Evolutionary conservation across 148 eudicot genomes (phyloP).

Genomic region (Amaranthus cruentus): DNA sequence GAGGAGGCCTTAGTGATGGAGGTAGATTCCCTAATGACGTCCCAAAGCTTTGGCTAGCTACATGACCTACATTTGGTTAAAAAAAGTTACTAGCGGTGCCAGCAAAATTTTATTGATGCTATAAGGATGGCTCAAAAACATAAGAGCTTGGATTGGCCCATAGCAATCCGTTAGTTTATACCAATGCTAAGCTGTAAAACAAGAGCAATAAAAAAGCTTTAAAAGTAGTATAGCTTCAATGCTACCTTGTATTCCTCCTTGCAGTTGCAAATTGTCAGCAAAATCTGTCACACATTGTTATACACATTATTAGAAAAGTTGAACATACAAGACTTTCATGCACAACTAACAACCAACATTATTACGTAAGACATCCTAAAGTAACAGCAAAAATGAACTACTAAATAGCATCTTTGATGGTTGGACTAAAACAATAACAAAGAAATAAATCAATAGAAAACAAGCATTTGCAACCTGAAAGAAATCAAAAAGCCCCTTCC

Average conservation of each 20-base stretch:
- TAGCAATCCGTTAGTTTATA: constrained; percentile 1
- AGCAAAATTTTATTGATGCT: constrained; percentile 6
- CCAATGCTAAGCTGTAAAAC: not conserved
- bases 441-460: not conserved
- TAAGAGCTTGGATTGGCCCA: not conserved
- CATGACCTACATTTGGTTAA: constrained; percentile 37
- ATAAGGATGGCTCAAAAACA: constrained; percentile 5
- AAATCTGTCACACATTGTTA: constrained; percentile 13
- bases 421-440: not conserved
- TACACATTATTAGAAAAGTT: not conserved
- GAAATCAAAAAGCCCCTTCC: not conserved
- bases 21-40: constrained; percentile 68
- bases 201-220: not conserved
- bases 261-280: constrained; percentile 24
- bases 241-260: constrained; percentile 38
- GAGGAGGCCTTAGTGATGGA: constrained; percentile 86
- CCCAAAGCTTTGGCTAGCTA: constrained; percentile 48
- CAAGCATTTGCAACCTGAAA: not conserved
- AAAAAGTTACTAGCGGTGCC: not conserved
- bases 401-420: too few species aligned
- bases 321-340: not conserved
- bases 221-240: not conserved
- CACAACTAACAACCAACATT: too few species aligned
- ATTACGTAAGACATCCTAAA: not conserved
- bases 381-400: not conserved